phyloP scores from a whole-genome alignment of 1,284 basidiomycete species.

The Cutaneotrichosporon cavernicola region DNA sequence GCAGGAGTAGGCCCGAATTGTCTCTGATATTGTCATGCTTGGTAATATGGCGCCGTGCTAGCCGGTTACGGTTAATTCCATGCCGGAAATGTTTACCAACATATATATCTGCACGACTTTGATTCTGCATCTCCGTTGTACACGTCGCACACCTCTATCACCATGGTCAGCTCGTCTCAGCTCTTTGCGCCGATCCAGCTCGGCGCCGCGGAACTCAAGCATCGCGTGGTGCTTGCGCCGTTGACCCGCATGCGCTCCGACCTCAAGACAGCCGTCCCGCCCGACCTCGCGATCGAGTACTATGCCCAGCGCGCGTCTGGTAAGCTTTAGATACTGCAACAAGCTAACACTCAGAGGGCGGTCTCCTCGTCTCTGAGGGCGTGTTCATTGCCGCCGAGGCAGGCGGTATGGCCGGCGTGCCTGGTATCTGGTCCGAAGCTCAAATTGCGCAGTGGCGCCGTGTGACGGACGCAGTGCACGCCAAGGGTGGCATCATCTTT shows the following conservation, averaged over 20 bases:
- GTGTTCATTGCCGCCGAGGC: conserved; percentile 34
- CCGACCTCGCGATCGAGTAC: conserved; percentile 42
- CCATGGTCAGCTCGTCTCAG: too few species aligned
- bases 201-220: conserved; percentile 38
- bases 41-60: too few species aligned
- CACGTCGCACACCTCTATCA: too few species aligned
- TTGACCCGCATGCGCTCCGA: conserved; percentile 43
- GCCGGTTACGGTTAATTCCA: too few species aligned
- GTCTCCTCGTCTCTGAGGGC: conserved; percentile 47
- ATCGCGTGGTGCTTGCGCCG: conserved; percentile 50
- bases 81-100: too few species aligned
- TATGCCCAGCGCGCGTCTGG: conserved; percentile 47
- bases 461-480: conserved; percentile 56
- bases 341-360: conserved; percentile 29
- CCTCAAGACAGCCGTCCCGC: conserved; percentile 27
- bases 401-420: conserved; percentile 30
- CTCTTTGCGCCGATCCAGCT: conserved; percentile 28
- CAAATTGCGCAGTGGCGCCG: conserved; percentile 45
- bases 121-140: too few species aligned
- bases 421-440: conserved; percentile 36
- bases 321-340: conserved; percentile 9
- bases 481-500: conserved; percentile 56
- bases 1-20: too few species aligned
- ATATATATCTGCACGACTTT: too few species aligned
- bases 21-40: too few species aligned